phyloP scores from a whole-genome alignment of 805 yeast genomes.

The Starmerella floris region DNA sequence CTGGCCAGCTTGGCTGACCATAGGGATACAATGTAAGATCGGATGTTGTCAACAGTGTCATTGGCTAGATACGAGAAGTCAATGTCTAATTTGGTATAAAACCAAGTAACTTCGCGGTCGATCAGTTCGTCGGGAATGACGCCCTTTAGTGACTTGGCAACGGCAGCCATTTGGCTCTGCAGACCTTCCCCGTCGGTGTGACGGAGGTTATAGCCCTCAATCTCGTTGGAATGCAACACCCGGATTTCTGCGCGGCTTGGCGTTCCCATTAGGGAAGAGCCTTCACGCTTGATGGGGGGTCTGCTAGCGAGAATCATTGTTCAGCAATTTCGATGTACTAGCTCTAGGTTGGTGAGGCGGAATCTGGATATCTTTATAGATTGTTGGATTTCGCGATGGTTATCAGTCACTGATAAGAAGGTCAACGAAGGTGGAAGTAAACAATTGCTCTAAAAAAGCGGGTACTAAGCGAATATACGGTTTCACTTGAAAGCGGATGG shows the following conservation, averaged over 20 bases:
- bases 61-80: conserved; percentile 86
- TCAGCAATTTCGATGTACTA: too few relatives aligned
- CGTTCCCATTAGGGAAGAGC: conserved; percentile 22
- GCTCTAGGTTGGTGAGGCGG: too few relatives aligned
- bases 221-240: conserved; percentile 13
- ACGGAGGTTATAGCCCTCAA: conserved; percentile 43
- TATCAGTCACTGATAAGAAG: too few relatives aligned
- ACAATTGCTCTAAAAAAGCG: too few relatives aligned
- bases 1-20: conserved; percentile 91
- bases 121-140: conserved; percentile 79
- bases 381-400: too few relatives aligned
- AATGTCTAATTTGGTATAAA: conserved; percentile 73
- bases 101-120: conserved; percentile 80
- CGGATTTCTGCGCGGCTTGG: conserved; percentile 23
- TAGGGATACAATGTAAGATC: conserved; percentile 70
- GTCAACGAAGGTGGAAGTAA: too few relatives aligned
- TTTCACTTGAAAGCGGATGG: too few relatives aligned
- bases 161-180: conserved; percentile 63
- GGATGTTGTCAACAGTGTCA: conserved; percentile 68
- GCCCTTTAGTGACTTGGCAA: conserved; percentile 75
- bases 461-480: too few relatives aligned
- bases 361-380: too few relatives aligned
- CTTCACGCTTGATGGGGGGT: conserved; percentile 10
- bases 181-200: conserved; percentile 67
- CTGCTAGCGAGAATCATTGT: conserved; percentile 4